Evolutionary conservation across 441 rosid species (phyloP).

Genomic region (Kokia cookei): DNA sequence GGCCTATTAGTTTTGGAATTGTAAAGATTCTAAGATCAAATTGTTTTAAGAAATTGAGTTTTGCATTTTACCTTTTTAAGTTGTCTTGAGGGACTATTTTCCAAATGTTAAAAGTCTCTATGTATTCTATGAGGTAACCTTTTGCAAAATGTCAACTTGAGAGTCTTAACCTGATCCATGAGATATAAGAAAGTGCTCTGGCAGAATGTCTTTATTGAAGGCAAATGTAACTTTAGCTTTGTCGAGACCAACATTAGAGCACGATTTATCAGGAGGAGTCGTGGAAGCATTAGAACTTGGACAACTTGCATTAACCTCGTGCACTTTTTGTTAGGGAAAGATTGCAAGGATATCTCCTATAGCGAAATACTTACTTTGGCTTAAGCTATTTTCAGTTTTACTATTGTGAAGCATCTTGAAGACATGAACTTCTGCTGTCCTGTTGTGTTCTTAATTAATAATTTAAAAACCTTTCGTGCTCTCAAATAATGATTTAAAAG

Average conservation of each 20-base stretch:
- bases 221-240: not conserved
- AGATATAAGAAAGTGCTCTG: not conserved
- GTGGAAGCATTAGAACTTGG: not conserved
- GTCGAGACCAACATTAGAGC: not conserved
- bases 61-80: not conserved
- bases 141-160: not conserved
- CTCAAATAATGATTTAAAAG: not conserved
- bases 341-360: not conserved
- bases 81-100: not conserved
- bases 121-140: not conserved
- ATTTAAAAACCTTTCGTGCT: too few species aligned
- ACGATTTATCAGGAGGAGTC: not conserved
- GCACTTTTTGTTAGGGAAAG: not conserved
- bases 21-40: not conserved
- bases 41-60: not conserved
- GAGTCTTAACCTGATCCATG: not conserved
- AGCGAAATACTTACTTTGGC: not conserved
- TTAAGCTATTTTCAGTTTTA: not conserved
- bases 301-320: not conserved
- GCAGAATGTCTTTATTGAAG: not conserved
- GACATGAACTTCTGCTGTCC: not conserved
- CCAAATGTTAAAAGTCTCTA: not conserved
- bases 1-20: not conserved
- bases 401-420: not conserved
- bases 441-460: not conserved